These are phyloP conservation scores for Arxiozyma heterogenica DNA, from an alignment of 1,139 yeast genomes.

Conservation along the genomic window DNA sequence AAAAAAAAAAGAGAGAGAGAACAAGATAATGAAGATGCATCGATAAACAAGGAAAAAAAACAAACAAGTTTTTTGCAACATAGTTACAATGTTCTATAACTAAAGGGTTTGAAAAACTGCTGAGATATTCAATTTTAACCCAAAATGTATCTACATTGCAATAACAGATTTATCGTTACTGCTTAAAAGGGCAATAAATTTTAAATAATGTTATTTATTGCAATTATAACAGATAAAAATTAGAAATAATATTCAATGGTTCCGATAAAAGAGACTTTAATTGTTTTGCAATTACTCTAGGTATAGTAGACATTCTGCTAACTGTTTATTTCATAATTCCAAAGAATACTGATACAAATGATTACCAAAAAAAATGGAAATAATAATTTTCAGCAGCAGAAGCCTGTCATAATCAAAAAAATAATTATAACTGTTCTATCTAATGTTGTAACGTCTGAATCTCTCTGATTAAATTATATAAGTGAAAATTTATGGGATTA, in stretches of 20 bases:
- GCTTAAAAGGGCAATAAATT: background rate
- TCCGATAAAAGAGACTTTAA: background rate
- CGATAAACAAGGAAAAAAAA: background rate
- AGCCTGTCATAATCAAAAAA: background rate
- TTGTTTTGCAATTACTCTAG: background rate
- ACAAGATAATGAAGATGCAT: background rate
- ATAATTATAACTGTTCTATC: too few relatives aligned
- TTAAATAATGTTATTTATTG: too few relatives aligned
- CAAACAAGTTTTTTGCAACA: too few relatives aligned
- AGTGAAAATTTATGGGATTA: background rate
- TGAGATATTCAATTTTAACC: too few relatives aligned
- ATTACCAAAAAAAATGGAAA: too few relatives aligned
- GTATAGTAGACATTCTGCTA: background rate
- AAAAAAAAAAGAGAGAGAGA: background rate
- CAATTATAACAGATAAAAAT: too few relatives aligned
- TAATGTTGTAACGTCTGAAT: background rate
- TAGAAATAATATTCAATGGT: background rate
- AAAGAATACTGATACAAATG: background rate
- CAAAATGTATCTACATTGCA: background rate
- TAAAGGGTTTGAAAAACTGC: too few relatives aligned
- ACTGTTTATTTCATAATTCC: background rate
- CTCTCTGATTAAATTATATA: too few relatives aligned
- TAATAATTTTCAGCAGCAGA: background rate
- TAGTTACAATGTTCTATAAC: too few relatives aligned
- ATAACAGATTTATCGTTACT: too few relatives aligned